Evolutionary conservation across 2,329 filamentous ascomycete species (phyloP), one percentile per base, ranked within the genome.

Genomic region (Basipetospora sp.): DNA sequence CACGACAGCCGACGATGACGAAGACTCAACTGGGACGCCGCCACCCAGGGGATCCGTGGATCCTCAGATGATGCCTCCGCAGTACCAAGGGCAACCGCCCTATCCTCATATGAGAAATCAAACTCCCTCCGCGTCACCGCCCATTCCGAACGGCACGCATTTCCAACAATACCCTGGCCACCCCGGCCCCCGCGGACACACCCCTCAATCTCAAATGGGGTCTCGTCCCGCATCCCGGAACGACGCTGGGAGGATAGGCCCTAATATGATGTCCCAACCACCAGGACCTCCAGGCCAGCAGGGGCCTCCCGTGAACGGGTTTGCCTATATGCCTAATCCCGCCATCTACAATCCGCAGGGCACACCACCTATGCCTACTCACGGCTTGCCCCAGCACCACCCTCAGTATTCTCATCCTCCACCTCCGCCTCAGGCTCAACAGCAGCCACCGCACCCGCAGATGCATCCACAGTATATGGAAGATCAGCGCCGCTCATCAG

Each of bases 71-170:
- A 73, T 83, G 48, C 76, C 76, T 39, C 74, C 76, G 33, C 80
- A 84, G 47, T 74, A 75, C 47, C 81, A 81, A 43, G 69, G 74
- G 48, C 74, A 77, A 47, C 61, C 66, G 26, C 64, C 74, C n/a
- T 92, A 86, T 53, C 74, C 83, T 45, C 83, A 88, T 49, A 78
- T 93, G 46, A 72, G 83, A 52, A 80, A 90, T 49, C 72, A 78
- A 40, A 86, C 84, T 15, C 81, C 85, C 9, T 92, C 85, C 17
- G 82, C 79, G 22, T 94, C 88, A 17, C 88, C 88, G 41, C 88
- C 88, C 3, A 83, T 94, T 46, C 71, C 73, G 36, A 92, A 86
- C 51, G 79, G 79, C 44, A 70, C 79, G 45, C 70, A 73, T 17
- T 85, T 79, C 48, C 73, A 75, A 44, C 56, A 64, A 48, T 50